Percentiles rank a stretch among this genome's conserved stretches.
phyloP scores from a whole-genome alignment of 176 grass and related monocot genomes.

The Hyparrhenia diplandra region DNA sequence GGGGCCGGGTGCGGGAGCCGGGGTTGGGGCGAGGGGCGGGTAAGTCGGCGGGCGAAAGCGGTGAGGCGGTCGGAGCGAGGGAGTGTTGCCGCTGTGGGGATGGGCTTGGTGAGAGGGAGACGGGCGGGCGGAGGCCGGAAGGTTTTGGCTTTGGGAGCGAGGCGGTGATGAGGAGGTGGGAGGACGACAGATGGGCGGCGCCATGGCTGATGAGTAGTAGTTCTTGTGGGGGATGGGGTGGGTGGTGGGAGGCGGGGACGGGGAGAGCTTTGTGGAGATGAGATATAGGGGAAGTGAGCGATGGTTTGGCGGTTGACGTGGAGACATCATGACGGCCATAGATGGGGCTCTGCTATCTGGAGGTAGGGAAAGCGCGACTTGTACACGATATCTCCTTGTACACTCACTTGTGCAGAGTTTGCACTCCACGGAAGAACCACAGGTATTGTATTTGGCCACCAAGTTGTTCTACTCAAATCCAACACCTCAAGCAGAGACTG shows the following conservation, averaged over 20 bases:
- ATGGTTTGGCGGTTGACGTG: slow-evolving; percentile 23
- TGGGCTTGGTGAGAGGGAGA: slow-evolving; percentile 24
- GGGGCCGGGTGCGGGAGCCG: neutral
- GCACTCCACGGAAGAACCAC: neutral
- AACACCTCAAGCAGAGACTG: neutral
- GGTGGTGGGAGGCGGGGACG: neutral
- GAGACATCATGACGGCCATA: slow-evolving; percentile 29
- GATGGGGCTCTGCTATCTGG: neutral
- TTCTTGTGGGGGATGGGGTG: neutral
- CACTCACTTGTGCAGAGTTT: neutral
- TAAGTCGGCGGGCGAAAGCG: slow-evolving; percentile 59
- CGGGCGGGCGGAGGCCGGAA: slow-evolving; percentile 25
- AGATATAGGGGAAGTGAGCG: neutral
- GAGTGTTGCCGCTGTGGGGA: slow-evolving; percentile 23
- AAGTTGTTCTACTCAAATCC: neutral
- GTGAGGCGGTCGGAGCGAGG: slow-evolving; percentile 33
- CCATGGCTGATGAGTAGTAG: slow-evolving; percentile 24
- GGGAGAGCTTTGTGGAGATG: neutral
- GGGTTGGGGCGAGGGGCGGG: neutral
- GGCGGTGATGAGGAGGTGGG: slow-evolving; percentile 72
- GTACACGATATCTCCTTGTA: too few species aligned
- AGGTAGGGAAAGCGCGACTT: neutral
- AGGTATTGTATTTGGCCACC: neutral
- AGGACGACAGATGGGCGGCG: slow-evolving; percentile 44
- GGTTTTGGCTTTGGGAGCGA: slow-evolving; percentile 58